Evolutionary conservation across 78 protist genomes (phyloP), one percentile per base, ranked within the genome.

Genomic region (Dictyostelium citrinum): DNA sequence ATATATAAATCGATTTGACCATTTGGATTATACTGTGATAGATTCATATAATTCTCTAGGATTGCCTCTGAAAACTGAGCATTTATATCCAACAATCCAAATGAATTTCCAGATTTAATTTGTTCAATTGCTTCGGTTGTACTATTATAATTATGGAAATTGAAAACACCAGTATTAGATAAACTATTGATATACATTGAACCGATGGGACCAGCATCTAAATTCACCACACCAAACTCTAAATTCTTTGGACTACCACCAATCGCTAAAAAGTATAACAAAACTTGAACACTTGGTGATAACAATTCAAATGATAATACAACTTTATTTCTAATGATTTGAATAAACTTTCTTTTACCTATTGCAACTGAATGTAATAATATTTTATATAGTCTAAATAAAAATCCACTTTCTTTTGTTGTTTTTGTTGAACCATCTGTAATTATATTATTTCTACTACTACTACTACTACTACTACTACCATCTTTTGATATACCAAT

Each of bases 211-310:
- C 95, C 95, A 16, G 8, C 22, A 58, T 91, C 95, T 17, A 22
- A 17, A 72, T 91, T 91, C 6, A 70, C 68, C 5, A 91, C 46
- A 5, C 90, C 95, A 45, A 91, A 70, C 31, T 35, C 27, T 39
- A 91, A 58, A 27, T 81, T 71, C n/a, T 68, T 72, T 39, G 95
- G 95, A 17, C 82, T 72, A 33, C 67, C 60, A 17, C 95, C 95
- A 17, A 91, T 75, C 4, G 84, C 81, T 0, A 82, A 31, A 43
- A 84, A 91, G 37, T 67, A 91, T 41, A 91, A 82, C 11, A 91
- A 39, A 35, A 91, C 83, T 55, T 91, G 90, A 20, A 90, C 17
- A 10, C 78, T 80, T 49, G 85, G 94, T 51, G 90, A 68, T 10
- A 82, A 82, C 8, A 82, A 39, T 43, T 82, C 90, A 82, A 82